Conservation (phyloP, 345 rosid species). For the Corchorus capsularis region DNA sequence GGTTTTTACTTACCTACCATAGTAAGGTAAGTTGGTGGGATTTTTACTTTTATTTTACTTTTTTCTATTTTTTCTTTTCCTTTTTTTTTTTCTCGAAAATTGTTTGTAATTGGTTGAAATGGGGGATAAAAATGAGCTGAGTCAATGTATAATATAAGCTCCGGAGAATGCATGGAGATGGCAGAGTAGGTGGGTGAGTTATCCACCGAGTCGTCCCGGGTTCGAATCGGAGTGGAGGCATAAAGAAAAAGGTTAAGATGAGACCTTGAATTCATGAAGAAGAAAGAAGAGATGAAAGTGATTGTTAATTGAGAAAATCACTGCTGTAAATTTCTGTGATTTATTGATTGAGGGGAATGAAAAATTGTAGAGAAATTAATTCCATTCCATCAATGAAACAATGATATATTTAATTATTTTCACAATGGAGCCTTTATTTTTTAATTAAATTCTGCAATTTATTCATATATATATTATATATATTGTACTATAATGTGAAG, state of each 20-base stretch:
- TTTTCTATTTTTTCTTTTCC: neutral
- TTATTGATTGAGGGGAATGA: constrained; percentile 24
- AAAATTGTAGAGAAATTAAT: constrained; percentile 15
- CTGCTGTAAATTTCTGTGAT: constrained; percentile 27
- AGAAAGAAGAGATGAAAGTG: constrained; percentile 21
- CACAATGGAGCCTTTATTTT: neutral
- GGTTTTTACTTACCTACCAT: constrained; percentile 7
- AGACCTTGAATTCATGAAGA: neutral
- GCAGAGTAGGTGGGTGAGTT: constrained; percentile 52
- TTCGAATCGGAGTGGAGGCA: constrained; percentile 44
- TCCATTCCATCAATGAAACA: neutral
- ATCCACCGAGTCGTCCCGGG: constrained; percentile 74
- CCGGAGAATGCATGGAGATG: constrained; percentile 57
- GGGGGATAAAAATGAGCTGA: constrained; percentile 4
- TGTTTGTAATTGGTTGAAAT: neutral
- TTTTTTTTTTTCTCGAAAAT: neutral
- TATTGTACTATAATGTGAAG: neutral
- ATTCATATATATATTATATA: too few relatives aligned
- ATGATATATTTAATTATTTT: neutral
- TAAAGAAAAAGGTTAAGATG: neutral
- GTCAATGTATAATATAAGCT: constrained; percentile 11
- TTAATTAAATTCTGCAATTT: neutral
- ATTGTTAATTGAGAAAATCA: constrained; percentile 12
- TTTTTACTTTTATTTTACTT: neutral
- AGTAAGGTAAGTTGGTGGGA: constrained; percentile 1